phyloP scores from a whole-genome alignment of 768 basidiomycete species.

The Lentinus brumalis region DNA sequence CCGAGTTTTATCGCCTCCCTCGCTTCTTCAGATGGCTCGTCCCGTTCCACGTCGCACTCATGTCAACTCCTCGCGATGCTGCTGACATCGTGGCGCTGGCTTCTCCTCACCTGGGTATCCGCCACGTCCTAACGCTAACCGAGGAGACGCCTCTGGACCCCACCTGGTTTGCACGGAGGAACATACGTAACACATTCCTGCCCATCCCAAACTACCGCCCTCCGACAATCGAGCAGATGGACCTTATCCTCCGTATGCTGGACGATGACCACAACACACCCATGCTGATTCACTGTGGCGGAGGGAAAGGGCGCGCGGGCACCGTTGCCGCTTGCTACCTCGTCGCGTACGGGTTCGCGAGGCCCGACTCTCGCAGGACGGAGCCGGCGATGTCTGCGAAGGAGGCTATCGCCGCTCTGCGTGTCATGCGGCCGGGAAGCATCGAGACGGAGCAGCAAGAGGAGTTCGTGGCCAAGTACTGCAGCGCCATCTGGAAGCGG shows the following conservation, averaged over 20 bases:
- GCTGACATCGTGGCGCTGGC: slow-evolving; percentile 51
- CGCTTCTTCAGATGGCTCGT: slow-evolving; percentile 67
- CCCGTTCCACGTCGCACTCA: slow-evolving; percentile 58
- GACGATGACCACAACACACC: slow-evolving; percentile 49
- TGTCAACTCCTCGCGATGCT: slow-evolving; percentile 57
- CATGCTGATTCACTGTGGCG: slow-evolving; percentile 60
- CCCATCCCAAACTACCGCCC: slow-evolving; percentile 55
- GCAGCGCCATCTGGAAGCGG: slow-evolving; percentile 60
- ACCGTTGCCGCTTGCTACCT: slow-evolving; percentile 64
- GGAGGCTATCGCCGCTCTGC: slow-evolving; percentile 50
- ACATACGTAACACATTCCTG: slow-evolving; percentile 54
- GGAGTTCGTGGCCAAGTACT: slow-evolving; percentile 58
- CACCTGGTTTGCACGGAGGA: slow-evolving; percentile 47
- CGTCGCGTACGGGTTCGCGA: slow-evolving; percentile 54
- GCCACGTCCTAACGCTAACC: slow-evolving; percentile 59
- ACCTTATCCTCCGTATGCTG: slow-evolving; percentile 50
- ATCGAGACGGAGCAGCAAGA: slow-evolving; percentile 61
- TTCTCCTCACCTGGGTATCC: slow-evolving; percentile 51
- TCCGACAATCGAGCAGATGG: slow-evolving; percentile 63
- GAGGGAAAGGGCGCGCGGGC: slow-evolving; percentile 64
- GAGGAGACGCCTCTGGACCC: slow-evolving; percentile 53
- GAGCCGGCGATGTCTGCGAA: slow-evolving; percentile 51
- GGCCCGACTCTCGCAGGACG: slow-evolving; percentile 40
- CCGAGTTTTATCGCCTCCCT: slow-evolving; percentile 45
- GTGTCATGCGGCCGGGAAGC: slow-evolving; percentile 55